A percentile compares a stretch with the other conserved stretches of the same genome.
phyloP scores from a whole-genome alignment of 306 rosid species.

The Leucaena leucocephala region DNA sequence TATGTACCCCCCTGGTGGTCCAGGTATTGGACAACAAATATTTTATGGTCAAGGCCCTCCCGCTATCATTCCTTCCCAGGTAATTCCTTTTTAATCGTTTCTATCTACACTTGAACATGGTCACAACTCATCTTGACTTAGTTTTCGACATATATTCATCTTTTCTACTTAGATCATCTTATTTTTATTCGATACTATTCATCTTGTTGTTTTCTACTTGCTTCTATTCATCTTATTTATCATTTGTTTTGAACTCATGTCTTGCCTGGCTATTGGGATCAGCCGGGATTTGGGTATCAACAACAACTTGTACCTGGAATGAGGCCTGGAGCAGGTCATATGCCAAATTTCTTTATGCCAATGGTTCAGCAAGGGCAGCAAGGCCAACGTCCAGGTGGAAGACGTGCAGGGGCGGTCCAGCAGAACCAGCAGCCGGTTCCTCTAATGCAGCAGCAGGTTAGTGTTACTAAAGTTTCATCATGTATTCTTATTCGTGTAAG shows the following conservation, averaged over 20 bases:
- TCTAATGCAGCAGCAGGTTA: conserved; percentile 90
- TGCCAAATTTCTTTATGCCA: conserved; percentile 93
- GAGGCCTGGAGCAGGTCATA: conserved; percentile 98
- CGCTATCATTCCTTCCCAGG: conserved; percentile 98
- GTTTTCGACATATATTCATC: too few relatives aligned
- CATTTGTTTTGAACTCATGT: background rate
- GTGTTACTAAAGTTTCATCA: conserved; percentile 39
- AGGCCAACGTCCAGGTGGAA: conserved; percentile 95
- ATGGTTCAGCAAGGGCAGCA: conserved; percentile 99
- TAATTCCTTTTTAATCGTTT: conserved; percentile 34
- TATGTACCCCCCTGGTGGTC: conserved; percentile 96
- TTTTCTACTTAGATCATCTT: background rate
- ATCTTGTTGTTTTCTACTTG: conserved; percentile 3
- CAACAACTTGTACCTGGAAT: conserved; percentile 98
- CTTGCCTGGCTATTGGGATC: conserved; percentile 32
- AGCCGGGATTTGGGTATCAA: conserved; percentile 98
- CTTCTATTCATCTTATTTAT: conserved; percentile 11
- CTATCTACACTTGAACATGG: background rate
- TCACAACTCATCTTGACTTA: background rate
- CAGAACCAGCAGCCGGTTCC: conserved; percentile 92
- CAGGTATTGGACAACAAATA: conserved; percentile 94
- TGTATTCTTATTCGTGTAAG: background rate
- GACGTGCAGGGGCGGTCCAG: conserved; percentile 81
- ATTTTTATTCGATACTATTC: background rate
- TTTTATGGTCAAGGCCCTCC: conserved; percentile 98